Conservation (phyloP, 1,139 yeast genomes). For the Hansenula sp. region DNA sequence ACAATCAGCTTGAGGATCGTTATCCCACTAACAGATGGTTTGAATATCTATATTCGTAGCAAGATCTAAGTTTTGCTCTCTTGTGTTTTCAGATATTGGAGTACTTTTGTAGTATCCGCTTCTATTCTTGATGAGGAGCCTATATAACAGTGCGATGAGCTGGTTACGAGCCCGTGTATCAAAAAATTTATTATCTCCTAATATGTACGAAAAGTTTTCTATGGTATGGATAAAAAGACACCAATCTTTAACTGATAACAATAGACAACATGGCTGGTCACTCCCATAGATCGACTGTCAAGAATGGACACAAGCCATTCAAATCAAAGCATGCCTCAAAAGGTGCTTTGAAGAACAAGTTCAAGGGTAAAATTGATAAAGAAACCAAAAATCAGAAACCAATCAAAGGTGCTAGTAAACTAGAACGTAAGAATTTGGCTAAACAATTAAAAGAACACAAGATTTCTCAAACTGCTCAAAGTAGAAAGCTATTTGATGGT, state of each 20-base stretch:
- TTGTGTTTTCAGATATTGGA: too few species aligned
- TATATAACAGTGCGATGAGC: too few species aligned
- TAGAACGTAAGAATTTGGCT: slow-evolving; percentile 74
- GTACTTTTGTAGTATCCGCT: too few species aligned
- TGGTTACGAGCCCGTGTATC: background rate
- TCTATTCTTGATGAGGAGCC: too few species aligned
- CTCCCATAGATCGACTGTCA: slow-evolving; percentile 78
- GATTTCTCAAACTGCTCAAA: slow-evolving; percentile 45
- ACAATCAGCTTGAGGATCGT: too few species aligned
- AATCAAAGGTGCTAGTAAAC: slow-evolving; percentile 48
- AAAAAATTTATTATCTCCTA: background rate
- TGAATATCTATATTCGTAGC: too few species aligned
- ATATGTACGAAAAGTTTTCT: background rate
- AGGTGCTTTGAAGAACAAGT: slow-evolving; percentile 73
- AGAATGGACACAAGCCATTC: slow-evolving; percentile 84
- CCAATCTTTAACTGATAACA: background rate
- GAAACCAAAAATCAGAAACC: slow-evolving; percentile 35
- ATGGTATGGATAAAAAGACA: background rate
- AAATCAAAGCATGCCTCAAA: slow-evolving; percentile 92
- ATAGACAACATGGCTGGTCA: slow-evolving; percentile 37
- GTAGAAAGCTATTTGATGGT: slow-evolving; percentile 75
- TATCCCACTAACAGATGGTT: too few species aligned
- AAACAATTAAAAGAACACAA: slow-evolving; percentile 77
- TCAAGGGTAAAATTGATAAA: slow-evolving; percentile 88
- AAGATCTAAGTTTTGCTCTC: too few species aligned